Conservation (phyloP, 75 land plant genomes). For the Picea sitchensis region DNA sequence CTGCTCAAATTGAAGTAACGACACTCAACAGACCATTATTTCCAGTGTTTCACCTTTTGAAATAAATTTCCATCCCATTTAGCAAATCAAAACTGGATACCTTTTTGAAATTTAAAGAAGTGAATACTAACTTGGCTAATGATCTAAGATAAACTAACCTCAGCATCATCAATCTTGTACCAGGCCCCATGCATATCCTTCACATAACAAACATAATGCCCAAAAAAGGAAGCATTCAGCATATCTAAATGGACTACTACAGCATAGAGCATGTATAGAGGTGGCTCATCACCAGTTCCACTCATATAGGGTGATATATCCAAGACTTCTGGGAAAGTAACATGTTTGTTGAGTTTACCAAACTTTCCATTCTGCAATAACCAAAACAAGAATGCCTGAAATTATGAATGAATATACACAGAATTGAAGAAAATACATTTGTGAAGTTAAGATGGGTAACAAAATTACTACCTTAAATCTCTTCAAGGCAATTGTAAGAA, state of each 20-base stretch:
- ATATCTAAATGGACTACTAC: slow-evolving; percentile 96
- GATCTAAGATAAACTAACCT: slow-evolving; percentile 40
- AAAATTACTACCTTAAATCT: slow-evolving; percentile 73
- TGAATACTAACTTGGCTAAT: neutral
- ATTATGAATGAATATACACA: slow-evolving; percentile 1
- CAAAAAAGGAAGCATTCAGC: slow-evolving; percentile 94
- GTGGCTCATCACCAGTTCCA: slow-evolving; percentile 41
- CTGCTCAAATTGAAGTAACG: neutral
- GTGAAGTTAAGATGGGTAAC: neutral
- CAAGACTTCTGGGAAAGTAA: slow-evolving; percentile 70
- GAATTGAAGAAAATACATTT: neutral
- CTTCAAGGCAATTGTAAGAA: slow-evolving; percentile 86
- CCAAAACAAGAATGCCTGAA: slow-evolving; percentile 2
- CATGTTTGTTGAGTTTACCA: slow-evolving; percentile 90
- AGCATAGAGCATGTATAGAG: slow-evolving; percentile 74
- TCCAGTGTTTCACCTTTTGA: neutral
- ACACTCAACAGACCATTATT: neutral
- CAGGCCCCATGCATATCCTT: slow-evolving; percentile 70
- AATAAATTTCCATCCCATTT: neutral
- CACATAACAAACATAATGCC: slow-evolving; percentile 88
- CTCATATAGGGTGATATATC: slow-evolving; percentile 83
- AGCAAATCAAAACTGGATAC: neutral
- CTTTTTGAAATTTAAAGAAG: neutral
- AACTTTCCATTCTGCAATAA: slow-evolving; percentile 82
- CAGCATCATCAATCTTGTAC: slow-evolving; percentile 89